Percentiles rank a stretch among this genome's conserved stretches.
Evolutionary conservation across 139 green algal genomes (phyloP).

Genomic region (Coelastrella sp.): DNA sequence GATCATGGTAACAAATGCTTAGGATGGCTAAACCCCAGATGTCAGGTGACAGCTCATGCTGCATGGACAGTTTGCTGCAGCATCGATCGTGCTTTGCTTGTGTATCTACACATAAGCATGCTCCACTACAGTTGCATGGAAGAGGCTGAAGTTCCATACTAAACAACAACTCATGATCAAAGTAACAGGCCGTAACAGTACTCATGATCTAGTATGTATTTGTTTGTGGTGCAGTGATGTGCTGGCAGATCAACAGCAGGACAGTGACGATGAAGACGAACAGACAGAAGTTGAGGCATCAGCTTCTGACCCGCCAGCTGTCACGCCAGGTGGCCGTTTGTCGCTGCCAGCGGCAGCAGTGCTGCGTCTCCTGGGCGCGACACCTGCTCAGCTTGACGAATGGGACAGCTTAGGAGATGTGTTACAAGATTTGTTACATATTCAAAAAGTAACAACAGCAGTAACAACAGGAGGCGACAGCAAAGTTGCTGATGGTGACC

Average conservation of each 20-base stretch:
- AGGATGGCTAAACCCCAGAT: no score
- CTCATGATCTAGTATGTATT: background rate
- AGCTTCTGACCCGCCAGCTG: conserved; percentile 7
- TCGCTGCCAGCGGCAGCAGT: background rate
- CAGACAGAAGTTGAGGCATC: background rate
- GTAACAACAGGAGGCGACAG: background rate
- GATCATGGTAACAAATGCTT: no score
- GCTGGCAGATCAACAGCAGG: background rate
- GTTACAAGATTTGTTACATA: background rate
- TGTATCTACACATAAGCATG: no score
- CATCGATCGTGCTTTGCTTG: no score
- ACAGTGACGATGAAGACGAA: background rate
- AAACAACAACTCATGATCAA: no score
- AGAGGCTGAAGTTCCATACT: no score
- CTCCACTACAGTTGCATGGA: no score
- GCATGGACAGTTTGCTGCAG: no score
- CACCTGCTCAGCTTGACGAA: background rate
- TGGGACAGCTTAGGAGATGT: conserved; percentile 26
- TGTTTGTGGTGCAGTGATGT: background rate
- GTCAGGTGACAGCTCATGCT: no score
- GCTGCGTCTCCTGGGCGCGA: background rate
- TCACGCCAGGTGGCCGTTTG: background rate
- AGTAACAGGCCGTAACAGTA: no score
- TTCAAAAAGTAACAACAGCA: background rate
- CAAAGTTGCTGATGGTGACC: background rate